Evolutionary conservation across 148 eudicot genomes (phyloP), one percentile per base, ranked within the genome.

Genomic region (Fagopyrum homotropicum): DNA sequence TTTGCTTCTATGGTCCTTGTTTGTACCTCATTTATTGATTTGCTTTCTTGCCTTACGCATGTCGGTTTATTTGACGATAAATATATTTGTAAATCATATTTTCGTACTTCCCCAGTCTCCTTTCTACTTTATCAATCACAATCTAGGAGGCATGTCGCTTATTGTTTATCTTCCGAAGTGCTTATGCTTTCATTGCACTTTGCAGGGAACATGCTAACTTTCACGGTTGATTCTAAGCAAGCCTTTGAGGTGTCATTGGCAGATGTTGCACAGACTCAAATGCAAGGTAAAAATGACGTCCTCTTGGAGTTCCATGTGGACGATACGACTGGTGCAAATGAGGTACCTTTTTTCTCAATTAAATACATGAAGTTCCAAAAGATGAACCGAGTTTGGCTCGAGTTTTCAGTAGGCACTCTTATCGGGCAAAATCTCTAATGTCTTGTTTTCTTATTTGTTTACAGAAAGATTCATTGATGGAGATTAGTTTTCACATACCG

Each of bases 401-500:
- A 5, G 45, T 66, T 12, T 4, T 14, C 16, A 46, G n/a, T 72
- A 14, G 29, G 46, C 47, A 14, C 52, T 52, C 11, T 75, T 35
- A n/a, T 56, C 43, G 43, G 74, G 69, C 15, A 48, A 66, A 9
- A 43, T 29, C 30, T 57, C 54, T 63, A 61, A 26, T 9, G 5
- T 15, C 69, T 6, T 52, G 11, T 7, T 10, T 78, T 56, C 4
- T 43, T 74, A 17, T 40, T 71, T 57, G 17, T 75, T 26, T 77
- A 54, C 94, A 95, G 99, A 95, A 95, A 89, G 99, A 95, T 86
- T 95, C 99, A 16, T 73, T 95, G 79, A 95, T 90, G 99, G 99
- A 95, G 86, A 89, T 95, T 77, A 92, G 96, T 81, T 95, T 95
- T 60, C 93, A 92, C 75, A 81, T 95, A 63, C 97, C 99, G 61